phyloP scores from a whole-genome alignment of 2,329 filamentous ascomycete genomes.

The Nannizziopsis arthrosporioides region DNA sequence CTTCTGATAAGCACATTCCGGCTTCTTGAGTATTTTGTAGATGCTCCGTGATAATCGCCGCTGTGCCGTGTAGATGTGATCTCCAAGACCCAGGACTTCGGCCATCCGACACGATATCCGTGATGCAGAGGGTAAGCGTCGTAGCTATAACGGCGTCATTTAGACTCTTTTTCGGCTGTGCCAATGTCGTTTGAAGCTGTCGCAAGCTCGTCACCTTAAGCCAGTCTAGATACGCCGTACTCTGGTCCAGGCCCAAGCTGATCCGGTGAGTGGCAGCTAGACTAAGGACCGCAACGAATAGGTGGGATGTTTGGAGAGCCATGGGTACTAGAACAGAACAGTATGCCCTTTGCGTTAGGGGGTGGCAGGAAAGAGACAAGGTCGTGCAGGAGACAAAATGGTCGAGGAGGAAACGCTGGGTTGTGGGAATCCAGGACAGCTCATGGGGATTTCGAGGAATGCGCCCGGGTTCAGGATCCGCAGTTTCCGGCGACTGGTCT shows the following conservation, averaged over 20 bases:
- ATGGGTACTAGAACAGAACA: conserved; percentile 18
- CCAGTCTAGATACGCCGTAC: conserved; percentile 10
- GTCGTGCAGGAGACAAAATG: conserved; percentile 30
- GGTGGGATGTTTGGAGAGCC: conserved; percentile 16
- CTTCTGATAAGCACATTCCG: conserved; percentile 7
- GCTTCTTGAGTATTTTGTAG: conserved; percentile 7
- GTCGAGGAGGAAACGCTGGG: conserved; percentile 15
- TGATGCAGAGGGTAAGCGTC: conserved; percentile 14
- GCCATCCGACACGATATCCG: conserved; percentile 15
- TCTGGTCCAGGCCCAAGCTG: conserved; percentile 32
- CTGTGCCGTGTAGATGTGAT: conserved; percentile 15
- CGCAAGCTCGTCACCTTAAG: conserved; percentile 11
- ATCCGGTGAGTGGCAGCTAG: conserved; percentile 18
- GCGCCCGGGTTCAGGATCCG: neutral
- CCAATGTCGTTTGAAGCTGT: conserved; percentile 12
- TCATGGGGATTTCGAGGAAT: conserved; percentile 5
- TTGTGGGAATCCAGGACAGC: neutral
- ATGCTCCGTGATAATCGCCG: conserved; percentile 15
- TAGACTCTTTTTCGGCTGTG: conserved; percentile 6
- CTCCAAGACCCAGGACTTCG: conserved; percentile 15
- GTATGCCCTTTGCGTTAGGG: conserved; percentile 16
- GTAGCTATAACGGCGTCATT: conserved; percentile 15
- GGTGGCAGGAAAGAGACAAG: conserved; percentile 20
- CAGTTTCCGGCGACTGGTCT: neutral
- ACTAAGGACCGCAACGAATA: conserved; percentile 15